phyloP scores from a whole-genome alignment of 2,329 filamentous ascomycete genomes.

The Seiridium cupressi region DNA sequence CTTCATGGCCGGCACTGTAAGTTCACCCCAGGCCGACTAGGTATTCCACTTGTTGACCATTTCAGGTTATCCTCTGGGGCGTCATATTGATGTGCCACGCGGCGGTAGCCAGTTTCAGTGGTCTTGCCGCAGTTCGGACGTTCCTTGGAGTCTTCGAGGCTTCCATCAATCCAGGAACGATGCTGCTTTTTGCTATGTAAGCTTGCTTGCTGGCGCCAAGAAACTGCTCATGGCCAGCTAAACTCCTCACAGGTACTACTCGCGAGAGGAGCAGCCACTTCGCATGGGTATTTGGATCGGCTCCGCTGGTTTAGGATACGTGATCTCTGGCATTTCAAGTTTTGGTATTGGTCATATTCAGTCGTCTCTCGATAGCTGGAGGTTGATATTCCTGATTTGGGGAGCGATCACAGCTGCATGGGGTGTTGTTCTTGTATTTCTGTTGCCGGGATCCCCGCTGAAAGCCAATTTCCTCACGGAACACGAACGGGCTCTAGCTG shows the following conservation, averaged over 20 bases:
- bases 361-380: constrained; percentile 58
- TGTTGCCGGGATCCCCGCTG: constrained; percentile 57
- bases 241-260: constrained; percentile 24
- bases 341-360: constrained; percentile 61
- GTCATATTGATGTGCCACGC: constrained; percentile 10
- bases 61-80: constrained; percentile 11
- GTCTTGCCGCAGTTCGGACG: constrained; percentile 23
- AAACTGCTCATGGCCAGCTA: too few species aligned
- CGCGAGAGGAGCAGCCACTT: constrained; percentile 33
- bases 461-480: constrained; percentile 49
- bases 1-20: constrained; percentile 12
- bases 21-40: not conserved
- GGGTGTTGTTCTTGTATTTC: constrained; percentile 55
- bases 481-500: constrained; percentile 51
- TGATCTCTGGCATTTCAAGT: constrained; percentile 49
- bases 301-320: constrained; percentile 58
- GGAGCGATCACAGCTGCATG: constrained; percentile 55
- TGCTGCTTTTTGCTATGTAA: constrained; percentile 33
- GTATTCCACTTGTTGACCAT: not conserved
- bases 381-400: constrained; percentile 68
- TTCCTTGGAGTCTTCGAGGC: constrained; percentile 28
- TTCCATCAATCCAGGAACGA: constrained; percentile 31
- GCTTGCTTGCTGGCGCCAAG: not conserved
- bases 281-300: constrained; percentile 49
- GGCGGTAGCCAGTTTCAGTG: constrained; percentile 18